Conservation (phyloP, 1,284 basidiomycete genomes). For the Vanrija sp. region DNA sequence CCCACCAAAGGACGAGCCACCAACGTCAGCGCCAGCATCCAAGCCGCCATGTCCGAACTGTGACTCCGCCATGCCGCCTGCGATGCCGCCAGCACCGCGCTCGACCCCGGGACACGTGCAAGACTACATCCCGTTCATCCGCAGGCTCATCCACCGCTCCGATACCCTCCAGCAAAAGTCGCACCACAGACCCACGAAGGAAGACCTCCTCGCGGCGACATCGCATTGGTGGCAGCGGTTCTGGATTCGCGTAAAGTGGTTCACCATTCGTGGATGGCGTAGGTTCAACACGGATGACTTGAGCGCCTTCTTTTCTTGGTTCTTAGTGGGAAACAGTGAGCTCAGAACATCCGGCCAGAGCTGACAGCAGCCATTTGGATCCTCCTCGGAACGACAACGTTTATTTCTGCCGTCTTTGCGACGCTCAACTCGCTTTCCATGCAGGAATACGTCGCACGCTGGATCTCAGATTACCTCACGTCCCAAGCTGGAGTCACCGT, state of each 20-base stretch:
- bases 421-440: slow-evolving; percentile 84
- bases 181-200: slow-evolving; percentile 74
- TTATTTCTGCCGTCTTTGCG: slow-evolving; percentile 89
- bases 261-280: slow-evolving; percentile 91
- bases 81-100: slow-evolving; percentile 9
- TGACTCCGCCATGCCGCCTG: neutral
- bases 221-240: slow-evolving; percentile 85
- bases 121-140: slow-evolving; percentile 75
- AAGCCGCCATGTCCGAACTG: slow-evolving; percentile 1
- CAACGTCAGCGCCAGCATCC: neutral
- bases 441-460: slow-evolving; percentile 85
- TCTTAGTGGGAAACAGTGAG: slow-evolving; percentile 80
- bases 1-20: too few relatives aligned
- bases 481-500: slow-evolving; percentile 88
- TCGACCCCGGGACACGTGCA: slow-evolving; percentile 24
- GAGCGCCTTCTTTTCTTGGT: slow-evolving; percentile 92
- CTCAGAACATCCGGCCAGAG: neutral
- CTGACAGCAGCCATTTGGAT: slow-evolving; percentile 61
- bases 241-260: slow-evolving; percentile 95
- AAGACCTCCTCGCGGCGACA: slow-evolving; percentile 82
- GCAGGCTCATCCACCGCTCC: slow-evolving; percentile 54
- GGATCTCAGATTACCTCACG: slow-evolving; percentile 89
- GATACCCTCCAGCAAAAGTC: slow-evolving; percentile 40
- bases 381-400: slow-evolving; percentile 91
- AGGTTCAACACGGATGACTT: slow-evolving; percentile 96